A percentile compares a stretch with the other conserved stretches of the same genome.
Evolutionary conservation across 2,329 filamentous ascomycete species (phyloP).

Genomic region (Cordyceps farinosa): DNA sequence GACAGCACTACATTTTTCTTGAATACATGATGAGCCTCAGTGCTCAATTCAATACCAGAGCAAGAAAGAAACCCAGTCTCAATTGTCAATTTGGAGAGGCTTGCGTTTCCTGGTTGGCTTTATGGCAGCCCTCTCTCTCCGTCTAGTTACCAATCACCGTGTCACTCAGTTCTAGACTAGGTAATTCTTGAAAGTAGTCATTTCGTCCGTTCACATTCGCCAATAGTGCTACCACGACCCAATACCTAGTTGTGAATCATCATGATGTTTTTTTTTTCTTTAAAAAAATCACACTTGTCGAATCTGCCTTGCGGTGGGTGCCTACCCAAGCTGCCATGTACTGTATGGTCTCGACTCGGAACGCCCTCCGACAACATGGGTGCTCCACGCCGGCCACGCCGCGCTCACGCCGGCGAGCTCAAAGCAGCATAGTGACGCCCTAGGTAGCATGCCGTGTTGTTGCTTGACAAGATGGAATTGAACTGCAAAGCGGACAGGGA

Average conservation of each 20-base stretch:
- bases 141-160: no score
- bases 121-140: no score
- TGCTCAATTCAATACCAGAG: not conserved
- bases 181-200: no score
- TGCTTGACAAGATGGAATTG: not conserved
- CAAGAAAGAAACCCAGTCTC: no score
- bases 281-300: not conserved
- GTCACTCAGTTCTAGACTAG: no score
- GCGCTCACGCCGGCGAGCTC: conserved; percentile 10
- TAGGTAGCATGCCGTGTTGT: not conserved
- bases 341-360: not conserved
- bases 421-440: not conserved
- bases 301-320: not conserved
- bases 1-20: not conserved
- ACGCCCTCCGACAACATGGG: conserved; percentile 15
- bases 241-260: no score
- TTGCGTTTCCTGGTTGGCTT: no score
- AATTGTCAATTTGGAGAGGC: no score
- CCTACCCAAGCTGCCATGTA: not conserved
- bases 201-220: no score
- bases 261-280: no score
- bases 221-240: no score
- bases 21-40: not conserved
- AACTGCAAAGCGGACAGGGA: no score
- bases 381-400: not conserved